Evolutionary conservation across 345 rosid genomes (phyloP).

Genomic region (Punica granatum): DNA sequence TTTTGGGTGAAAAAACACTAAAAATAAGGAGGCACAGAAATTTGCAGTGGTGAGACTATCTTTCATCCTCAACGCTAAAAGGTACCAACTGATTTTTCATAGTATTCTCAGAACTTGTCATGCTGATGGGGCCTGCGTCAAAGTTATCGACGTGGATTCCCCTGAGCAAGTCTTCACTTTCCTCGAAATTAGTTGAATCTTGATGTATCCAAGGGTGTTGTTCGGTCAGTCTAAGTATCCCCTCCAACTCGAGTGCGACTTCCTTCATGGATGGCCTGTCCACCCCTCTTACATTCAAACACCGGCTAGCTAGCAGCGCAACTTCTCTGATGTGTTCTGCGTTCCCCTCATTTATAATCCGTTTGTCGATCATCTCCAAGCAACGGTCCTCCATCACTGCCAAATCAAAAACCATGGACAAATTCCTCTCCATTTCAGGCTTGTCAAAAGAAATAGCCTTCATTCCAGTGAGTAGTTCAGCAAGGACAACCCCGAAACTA

Average conservation of each 20-base stretch:
- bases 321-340: neutral
- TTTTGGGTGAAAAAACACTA: too few species aligned
- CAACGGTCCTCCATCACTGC: constrained; percentile 5
- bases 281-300: constrained; percentile 14
- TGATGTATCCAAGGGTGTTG: constrained; percentile 12
- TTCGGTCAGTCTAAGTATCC: constrained; percentile 3
- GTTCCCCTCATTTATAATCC: neutral
- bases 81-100: neutral
- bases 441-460: constrained; percentile 13
- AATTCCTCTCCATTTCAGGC: constrained; percentile 15
- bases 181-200: neutral
- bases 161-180: neutral
- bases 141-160: neutral
- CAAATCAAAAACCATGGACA: constrained; percentile 15
- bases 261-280: constrained; percentile 23
- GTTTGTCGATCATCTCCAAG: constrained; percentile 6
- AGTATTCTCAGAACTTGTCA: neutral
- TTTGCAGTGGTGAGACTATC: neutral
- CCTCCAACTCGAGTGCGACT: constrained; percentile 13
- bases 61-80: neutral
- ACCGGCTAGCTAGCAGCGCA: neutral
- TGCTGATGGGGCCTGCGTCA: neutral
- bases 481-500: constrained; percentile 25
- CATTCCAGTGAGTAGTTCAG: constrained; percentile 32
- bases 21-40: too few species aligned